Percentiles rank a stretch among this genome's conserved stretches.
Conservation (phyloP, 2,329 filamentous ascomycete genomes). For the Claviceps paspali region DNA sequence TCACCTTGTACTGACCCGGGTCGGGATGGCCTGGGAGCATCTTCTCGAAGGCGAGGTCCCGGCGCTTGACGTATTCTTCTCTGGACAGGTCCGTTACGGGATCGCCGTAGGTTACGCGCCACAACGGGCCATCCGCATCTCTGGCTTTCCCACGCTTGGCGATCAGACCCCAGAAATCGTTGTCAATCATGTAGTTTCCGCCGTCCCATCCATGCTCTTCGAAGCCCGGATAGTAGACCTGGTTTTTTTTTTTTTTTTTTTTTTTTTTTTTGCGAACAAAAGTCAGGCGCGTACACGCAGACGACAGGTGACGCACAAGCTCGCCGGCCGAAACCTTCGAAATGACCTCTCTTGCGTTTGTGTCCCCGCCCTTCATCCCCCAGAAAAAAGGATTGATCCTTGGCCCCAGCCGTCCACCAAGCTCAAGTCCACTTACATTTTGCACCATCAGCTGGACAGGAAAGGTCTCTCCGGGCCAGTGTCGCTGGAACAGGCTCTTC, state of each 20-base stretch:
- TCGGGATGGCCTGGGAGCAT: constrained; percentile 35
- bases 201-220: constrained; percentile 26
- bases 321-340: too few relatives aligned
- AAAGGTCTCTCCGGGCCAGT: constrained; percentile 32
- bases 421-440: constrained; percentile 31
- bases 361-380: too few relatives aligned
- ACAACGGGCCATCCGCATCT: constrained; percentile 21
- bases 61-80: constrained; percentile 13
- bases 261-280: too few relatives aligned
- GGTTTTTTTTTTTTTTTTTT: too few relatives aligned
- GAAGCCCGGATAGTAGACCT: constrained; percentile 29
- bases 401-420: too few relatives aligned
- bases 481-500: constrained; percentile 21
- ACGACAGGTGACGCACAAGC: too few relatives aligned
- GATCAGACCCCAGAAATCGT: constrained; percentile 36
- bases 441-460: constrained; percentile 34
- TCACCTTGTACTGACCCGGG: constrained; percentile 30
- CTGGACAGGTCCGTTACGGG: constrained; percentile 26
- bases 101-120: constrained; percentile 38
- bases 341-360: too few relatives aligned
- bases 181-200: constrained; percentile 36
- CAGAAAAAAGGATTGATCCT: too few relatives aligned
- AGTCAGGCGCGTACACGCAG: too few relatives aligned
- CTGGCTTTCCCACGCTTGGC: constrained; percentile 30
- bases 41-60: constrained; percentile 18